Conservation (phyloP, 768 basidiomycete genomes). For the Harrya chromipes region DNA sequence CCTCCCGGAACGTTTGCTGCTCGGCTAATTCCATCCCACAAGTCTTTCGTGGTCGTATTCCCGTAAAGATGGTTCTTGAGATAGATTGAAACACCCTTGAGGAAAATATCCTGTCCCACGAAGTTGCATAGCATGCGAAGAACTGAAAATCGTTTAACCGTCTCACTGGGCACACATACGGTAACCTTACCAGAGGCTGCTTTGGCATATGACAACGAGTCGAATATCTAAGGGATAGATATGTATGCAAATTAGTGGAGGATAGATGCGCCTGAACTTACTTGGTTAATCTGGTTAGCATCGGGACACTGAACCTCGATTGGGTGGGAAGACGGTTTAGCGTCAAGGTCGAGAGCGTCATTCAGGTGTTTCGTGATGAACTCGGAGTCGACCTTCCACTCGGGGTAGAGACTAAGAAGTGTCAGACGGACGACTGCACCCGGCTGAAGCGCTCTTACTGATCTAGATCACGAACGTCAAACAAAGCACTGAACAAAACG, state of each 20-base stretch:
- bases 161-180: not conserved
- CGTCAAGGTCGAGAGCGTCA: conserved; percentile 77
- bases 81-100: conserved; percentile 87
- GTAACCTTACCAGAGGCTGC: conserved; percentile 61
- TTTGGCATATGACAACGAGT: conserved; percentile 83
- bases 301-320: conserved; percentile 91
- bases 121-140: conserved; percentile 89
- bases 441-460: conserved; percentile 39
- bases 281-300: conserved; percentile 80
- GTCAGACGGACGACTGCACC: not conserved
- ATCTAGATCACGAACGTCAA: conserved; percentile 37
- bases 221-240: conserved; percentile 67
- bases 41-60: conserved; percentile 80
- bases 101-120: conserved; percentile 86
- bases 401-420: conserved; percentile 63
- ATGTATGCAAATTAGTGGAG: not conserved
- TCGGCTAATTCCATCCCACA: conserved; percentile 82
- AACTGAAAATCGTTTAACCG: conserved; percentile 41
- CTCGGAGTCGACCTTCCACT: conserved; percentile 79
- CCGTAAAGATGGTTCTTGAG: conserved; percentile 84
- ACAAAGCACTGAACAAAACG: not conserved
- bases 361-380: conserved; percentile 81
- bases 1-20: conserved; percentile 49
- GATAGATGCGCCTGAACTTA: conserved; percentile 17
- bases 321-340: conserved; percentile 85